A percentile compares a stretch with the other conserved stretches of the same genome.
phyloP scores from a whole-genome alignment of 2,329 filamentous ascomycete species.

The Colletotrichum noveboracense region DNA sequence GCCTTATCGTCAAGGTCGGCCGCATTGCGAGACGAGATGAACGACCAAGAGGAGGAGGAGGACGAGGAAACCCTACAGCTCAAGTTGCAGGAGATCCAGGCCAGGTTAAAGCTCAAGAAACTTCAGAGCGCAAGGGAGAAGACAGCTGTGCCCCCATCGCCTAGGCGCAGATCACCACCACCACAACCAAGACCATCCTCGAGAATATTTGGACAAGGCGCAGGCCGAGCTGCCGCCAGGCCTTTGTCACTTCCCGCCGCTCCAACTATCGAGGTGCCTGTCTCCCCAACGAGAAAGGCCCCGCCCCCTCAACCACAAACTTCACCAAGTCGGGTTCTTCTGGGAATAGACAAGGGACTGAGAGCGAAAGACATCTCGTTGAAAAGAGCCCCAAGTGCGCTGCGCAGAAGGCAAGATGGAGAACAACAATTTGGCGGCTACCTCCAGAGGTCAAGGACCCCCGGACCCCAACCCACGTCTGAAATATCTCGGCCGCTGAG shows the following conservation, averaged over 20 bases:
- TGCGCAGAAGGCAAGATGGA: conserved; percentile 36
- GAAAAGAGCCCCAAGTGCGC: conserved; percentile 69
- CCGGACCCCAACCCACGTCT: conserved; percentile 29
- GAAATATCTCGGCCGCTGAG: conserved; percentile 51
- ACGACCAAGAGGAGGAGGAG: conserved; percentile 67
- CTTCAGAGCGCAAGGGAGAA: conserved; percentile 69
- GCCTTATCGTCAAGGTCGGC: conserved; percentile 26
- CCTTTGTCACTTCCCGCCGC: conserved; percentile 25
- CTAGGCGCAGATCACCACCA: conserved; percentile 4
- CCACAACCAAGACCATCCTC: conserved; percentile 22
- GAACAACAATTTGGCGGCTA: conserved; percentile 40
- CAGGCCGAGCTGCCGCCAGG: conserved; percentile 4
- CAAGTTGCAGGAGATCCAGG: conserved; percentile 87
- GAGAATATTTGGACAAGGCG: conserved; percentile 31
- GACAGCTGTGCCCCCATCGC: conserved; percentile 27
- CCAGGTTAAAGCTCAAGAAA: conserved; percentile 85
- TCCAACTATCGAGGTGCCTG: conserved; percentile 71
- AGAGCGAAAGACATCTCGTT: conserved; percentile 83
- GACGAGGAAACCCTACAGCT: conserved; percentile 91
- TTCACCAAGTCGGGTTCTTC: conserved; percentile 78
- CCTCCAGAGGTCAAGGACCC: conserved; percentile 49
- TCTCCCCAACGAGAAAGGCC: conserved; percentile 70
- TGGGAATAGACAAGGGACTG: conserved; percentile 91
- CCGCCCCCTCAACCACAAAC: conserved; percentile 58
- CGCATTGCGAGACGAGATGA: conserved; percentile 24